phyloP scores from a whole-genome alignment of 345 rosid species.

The Euphorbia lathyris region DNA sequence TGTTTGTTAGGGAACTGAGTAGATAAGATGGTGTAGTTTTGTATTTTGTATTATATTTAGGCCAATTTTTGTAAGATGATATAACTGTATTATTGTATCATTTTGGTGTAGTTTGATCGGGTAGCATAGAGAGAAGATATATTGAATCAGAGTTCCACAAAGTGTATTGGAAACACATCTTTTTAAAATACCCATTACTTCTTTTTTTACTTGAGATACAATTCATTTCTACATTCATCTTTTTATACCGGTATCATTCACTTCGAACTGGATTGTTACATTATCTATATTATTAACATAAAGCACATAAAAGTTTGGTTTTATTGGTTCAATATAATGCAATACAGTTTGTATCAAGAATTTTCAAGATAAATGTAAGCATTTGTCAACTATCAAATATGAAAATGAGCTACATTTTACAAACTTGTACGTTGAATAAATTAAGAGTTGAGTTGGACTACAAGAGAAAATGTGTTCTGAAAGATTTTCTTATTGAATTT shows the following conservation, averaged over 20 bases:
- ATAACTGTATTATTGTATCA: background rate
- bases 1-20: background rate
- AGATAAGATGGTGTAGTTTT: background rate
- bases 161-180: no score
- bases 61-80: background rate
- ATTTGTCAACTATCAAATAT: background rate
- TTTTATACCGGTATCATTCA: no score
- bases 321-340: no score
- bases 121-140: background rate
- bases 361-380: no score
- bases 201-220: no score
- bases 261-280: no score
- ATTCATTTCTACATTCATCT: no score
- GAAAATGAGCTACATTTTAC: background rate
- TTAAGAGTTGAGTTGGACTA: background rate
- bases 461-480: background rate
- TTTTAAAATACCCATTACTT: no score
- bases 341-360: no score
- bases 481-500: background rate
- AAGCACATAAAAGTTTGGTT: no score
- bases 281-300: no score
- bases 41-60: background rate
- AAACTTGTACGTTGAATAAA: background rate
- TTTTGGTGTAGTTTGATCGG: background rate
- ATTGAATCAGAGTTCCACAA: background rate